Base-by-base conservation (phyloP, 805 yeast genomes). In the Yamadazyma scolyti region DNA sequence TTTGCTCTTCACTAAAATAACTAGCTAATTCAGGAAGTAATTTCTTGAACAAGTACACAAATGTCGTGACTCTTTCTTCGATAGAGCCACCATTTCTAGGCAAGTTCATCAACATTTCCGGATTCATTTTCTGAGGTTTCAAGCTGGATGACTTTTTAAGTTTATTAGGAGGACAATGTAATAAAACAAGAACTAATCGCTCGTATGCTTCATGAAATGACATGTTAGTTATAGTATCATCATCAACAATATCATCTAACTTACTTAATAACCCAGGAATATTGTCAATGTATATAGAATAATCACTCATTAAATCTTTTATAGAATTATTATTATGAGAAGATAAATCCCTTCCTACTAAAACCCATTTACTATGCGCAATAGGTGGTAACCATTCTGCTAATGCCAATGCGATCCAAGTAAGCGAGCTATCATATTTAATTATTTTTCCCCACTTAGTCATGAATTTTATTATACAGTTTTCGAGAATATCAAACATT, bases 301-400 rank as follows among this genome's bases (percentile, higher is more conserved):
- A 65, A 39, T 64, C 70, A 23, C 51, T 58, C 21, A 61, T 50
- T 12, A 65, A 40, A 16, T 59, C 47, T 16, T 59, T 59, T 4
- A 61, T 43, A 30, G 55, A 51, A 7, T 56, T 47, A 31, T 52
- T 52, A 6, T 40, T 27, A 7, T 24, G 30, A 8, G 49, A 36
- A n/a, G 51, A 46, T 33, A 50, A 48, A 44, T 74, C 79, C 36
- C 77, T 59, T 4, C 81, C 82, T 34, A 74, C 65, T 25, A 77
- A 51, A 2, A 77, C 80, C 63, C 70, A 73, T 11, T 68, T 64
- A 9, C 77, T 70, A 28, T 66, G 62, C 10, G 64, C 63, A 22
- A 76, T 56, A 1, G 84, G 86, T 5, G 94, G 89, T 19, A 77
- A 71, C 95, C 95, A 88, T 54, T 87, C 95, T 1, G 95, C 90